Evolutionary conservation across 805 yeast genomes (phyloP), one percentile per base, ranked within the genome.

Genomic region (Candida glaebosa): DNA sequence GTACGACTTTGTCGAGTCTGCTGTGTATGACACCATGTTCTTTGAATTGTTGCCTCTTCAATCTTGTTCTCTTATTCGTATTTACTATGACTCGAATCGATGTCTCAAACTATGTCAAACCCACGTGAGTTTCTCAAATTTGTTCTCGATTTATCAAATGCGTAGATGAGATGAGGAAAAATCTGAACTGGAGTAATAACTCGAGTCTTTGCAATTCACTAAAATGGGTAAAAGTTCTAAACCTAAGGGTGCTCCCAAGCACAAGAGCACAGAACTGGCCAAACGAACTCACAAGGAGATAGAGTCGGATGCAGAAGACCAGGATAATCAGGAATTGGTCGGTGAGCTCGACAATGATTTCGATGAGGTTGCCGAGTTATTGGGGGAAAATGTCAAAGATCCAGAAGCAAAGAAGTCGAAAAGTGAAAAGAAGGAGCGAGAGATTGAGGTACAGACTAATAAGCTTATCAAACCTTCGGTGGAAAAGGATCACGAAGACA

Each of bases 1-100:
- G 60, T 78, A 85, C 17, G 93, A 84, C 60, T 78, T 76, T 7
- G 90, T 83, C 1, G 90, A 83, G 10, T 76, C 67, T 6, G 73
- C 84, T 36, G 65, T 60, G 48, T 69, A 69, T 31, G 67, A 56
- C 4, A 71, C 66, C 72, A 68, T 68, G 17, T 30, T 40, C n/a
- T 8, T 8, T 24, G 12, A 24, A 24, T 24, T 24, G 28, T 8
- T 24, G 12, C 12, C 8, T 24, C 12, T n/a, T n/a, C n/a, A n/a
- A n/a, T n/a, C n/a, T n/a, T n/a, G n/a, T n/a, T n/a, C n/a, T n/a
- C n/a, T n/a, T n/a, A n/a, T n/a, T n/a, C n/a, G n/a, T n/a, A n/a
- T n/a, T n/a, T n/a, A n/a, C n/a, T n/a, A n/a, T n/a, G n/a, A n/a
- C n/a, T n/a, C n/a, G n/a, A 24, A 24, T 12, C 28, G 8, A 24